A percentile compares a stretch with the other conserved stretches of the same genome.
Conservation (phyloP, 2,329 filamentous ascomycete species). For the Sporothrix euskadiensis region DNA sequence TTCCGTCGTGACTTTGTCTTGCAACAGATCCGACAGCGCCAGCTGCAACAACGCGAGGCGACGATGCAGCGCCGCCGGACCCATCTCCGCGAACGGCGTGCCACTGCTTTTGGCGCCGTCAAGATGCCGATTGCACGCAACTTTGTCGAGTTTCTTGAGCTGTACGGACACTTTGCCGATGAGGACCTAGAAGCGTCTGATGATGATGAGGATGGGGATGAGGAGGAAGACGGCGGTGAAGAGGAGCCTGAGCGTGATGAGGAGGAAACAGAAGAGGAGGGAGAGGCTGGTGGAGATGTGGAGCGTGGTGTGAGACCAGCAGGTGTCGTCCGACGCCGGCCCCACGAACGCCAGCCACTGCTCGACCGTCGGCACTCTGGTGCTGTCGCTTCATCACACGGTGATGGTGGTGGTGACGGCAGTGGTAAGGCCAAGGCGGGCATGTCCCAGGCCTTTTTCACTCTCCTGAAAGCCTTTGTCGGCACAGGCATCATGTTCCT, state of each 20-base stretch:
- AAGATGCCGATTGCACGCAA: conserved; percentile 61
- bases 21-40: conserved; percentile 36
- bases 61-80: conserved; percentile 29
- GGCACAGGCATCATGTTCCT: conserved; percentile 82
- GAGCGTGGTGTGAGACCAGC: conserved; percentile 34
- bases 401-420: neutral
- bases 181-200: conserved; percentile 64
- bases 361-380: conserved; percentile 11
- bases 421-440: conserved; percentile 51
- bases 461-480: conserved; percentile 74
- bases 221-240: conserved; percentile 15
- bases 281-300: conserved; percentile 37
- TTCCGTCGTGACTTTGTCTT: conserved; percentile 53
- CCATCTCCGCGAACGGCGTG: conserved; percentile 28
- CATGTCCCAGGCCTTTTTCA: conserved; percentile 75
- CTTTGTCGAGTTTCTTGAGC: conserved; percentile 73
- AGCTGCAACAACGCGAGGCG: conserved; percentile 41
- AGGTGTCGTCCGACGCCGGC: neutral
- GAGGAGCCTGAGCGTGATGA: conserved; percentile 40
- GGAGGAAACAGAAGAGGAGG: conserved; percentile 39
- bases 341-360: conserved; percentile 27
- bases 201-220: conserved; percentile 57
- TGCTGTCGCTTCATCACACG: neutral
- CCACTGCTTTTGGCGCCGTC: conserved; percentile 28
- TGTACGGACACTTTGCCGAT: conserved; percentile 76